Base-by-base conservation (phyloP, 176 grass and related monocot species). In the Triticum monococcum region DNA sequence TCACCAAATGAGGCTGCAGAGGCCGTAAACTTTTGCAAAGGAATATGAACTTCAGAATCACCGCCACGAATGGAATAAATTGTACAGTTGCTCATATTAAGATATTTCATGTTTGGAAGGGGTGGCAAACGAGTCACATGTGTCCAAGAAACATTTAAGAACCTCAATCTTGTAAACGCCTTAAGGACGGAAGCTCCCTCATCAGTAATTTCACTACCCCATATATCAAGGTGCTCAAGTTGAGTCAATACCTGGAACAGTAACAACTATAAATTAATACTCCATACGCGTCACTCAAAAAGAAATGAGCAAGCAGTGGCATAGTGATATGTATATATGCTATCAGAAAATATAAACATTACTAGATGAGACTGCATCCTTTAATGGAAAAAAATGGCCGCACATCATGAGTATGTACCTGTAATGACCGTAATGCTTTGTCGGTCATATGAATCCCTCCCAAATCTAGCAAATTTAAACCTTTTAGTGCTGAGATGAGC, bases 31-130 rank as follows among this genome's bases (percentile, higher is more conserved):
- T 88, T 91, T 28, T 86, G 85, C 50, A 94, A 68, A 61, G 92
- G 79, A 36, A 92, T 59, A 67, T 40, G 78, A 78, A 77, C 65
- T 79, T 70, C 65, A 78, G 70, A 68, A 67, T 86, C 83, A 50
- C 38, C 86, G 43, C 46, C 79, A 13, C 72, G 17, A 52, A 52
- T 52, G 5, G 48, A 52, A 52, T 79, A 73, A 69, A 96, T 87
- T 37, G 24, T 88, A 83, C 96, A 98, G 20, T 92, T 89, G 81
- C 96, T 94, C 93, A 98, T 92, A 86, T 96, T 96, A 84, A 98
- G 71, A 77, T 12, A 80, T 38, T 79, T 76, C 28, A 90, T 67
- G 63, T 72, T 92, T 75, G 79, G 90, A 86, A 93, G 88, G 76
- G 87, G 72, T 22, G 90, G 71, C 64, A 98, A 63, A 37, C 36